phyloP scores from a whole-genome alignment of 257 asterid species.

The Misopates orontium region DNA sequence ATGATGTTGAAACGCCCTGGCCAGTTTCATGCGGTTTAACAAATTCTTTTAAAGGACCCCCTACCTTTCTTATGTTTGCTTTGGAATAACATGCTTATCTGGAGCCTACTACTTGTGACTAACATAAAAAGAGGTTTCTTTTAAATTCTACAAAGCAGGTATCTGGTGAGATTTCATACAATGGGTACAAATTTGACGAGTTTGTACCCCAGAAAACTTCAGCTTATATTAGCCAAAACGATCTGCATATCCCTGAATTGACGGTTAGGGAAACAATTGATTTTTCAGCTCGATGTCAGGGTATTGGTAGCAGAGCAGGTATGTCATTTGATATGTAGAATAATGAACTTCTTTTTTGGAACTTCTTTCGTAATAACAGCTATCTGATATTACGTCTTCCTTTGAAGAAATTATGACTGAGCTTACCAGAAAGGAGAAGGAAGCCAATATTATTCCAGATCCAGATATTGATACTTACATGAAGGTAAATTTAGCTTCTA shows the following conservation, averaged over 20 bases:
- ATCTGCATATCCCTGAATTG: conserved; percentile 61
- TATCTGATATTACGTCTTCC: conserved; percentile 3
- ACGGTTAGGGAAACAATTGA: conserved; percentile 66
- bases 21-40: no score
- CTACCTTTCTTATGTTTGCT: no score
- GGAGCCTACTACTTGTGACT: no score
- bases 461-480: conserved; percentile 62
- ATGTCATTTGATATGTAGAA: conserved; percentile 9
- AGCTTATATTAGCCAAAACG: conserved; percentile 63
- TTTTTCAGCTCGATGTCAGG: conserved; percentile 63
- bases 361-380: conserved; percentile 6
- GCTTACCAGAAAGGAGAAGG: conserved; percentile 57
- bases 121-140: no score
- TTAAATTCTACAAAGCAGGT: conserved; percentile 29
- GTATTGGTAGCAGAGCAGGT: conserved; percentile 66
- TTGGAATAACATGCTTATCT: no score
- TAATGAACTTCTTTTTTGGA: not conserved
- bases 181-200: conserved; percentile 54
- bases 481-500: conserved; percentile 44
- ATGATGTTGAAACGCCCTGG: no score
- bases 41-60: no score
- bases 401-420: conserved; percentile 51
- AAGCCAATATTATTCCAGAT: conserved; percentile 56
- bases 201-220: conserved; percentile 65
- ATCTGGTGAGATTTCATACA: conserved; percentile 58